Conservation (phyloP, 2,329 filamentous ascomycete species). For the Pseudogymnoascus sp. region DNA sequence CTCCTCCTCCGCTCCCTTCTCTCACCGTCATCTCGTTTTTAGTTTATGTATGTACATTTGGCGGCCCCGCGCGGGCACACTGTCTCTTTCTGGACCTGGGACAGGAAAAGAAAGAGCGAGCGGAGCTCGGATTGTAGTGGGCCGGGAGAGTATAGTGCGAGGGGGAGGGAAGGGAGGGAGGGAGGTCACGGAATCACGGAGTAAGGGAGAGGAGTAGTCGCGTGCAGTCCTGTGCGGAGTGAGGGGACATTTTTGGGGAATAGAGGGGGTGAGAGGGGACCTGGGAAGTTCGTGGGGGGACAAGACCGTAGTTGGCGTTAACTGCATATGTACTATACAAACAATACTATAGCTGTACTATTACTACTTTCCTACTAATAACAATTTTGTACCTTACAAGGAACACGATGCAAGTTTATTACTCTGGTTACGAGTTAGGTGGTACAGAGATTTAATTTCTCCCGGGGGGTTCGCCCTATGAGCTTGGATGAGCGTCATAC, state of each 20-base stretch:
- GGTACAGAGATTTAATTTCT: not conserved
- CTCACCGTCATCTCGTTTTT: slow-evolving; percentile 2
- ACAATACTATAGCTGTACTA: no score
- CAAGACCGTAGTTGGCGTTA: not conserved
- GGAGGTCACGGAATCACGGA: not conserved
- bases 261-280: not conserved
- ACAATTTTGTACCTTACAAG: not conserved
- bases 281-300: not conserved
- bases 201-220: not conserved
- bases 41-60: not conserved
- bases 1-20: not conserved
- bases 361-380: no score
- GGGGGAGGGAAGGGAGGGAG: not conserved
- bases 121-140: not conserved
- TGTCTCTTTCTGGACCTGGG: not conserved
- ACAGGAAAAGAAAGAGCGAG: slow-evolving; percentile 5
- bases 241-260: not conserved
- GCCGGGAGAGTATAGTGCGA: slow-evolving; percentile 2
- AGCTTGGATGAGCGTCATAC: not conserved
- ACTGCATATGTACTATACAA: not conserved
- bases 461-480: not conserved
- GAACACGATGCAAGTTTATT: slow-evolving; percentile 6
- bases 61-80: not conserved
- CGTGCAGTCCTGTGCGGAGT: not conserved
- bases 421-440: not conserved